Evolutionary conservation across 2,329 filamentous ascomycete genomes (phyloP).

Genomic region (Tolypocladium tropicale): DNA sequence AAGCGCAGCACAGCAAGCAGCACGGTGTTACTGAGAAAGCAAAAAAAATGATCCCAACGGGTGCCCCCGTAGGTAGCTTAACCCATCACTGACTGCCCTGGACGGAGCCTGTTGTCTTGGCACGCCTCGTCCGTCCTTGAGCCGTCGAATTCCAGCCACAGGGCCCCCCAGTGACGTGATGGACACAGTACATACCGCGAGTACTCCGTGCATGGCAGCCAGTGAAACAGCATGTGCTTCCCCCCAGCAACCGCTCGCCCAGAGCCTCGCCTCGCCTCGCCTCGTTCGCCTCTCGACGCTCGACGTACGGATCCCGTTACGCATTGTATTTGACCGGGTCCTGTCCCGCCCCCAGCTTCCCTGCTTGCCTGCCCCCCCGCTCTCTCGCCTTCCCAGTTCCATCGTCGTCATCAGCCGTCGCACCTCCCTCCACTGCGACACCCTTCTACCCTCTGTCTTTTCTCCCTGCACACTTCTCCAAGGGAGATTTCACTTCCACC

Average conservation of each 20-base stretch:
- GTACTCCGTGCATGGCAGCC: background rate
- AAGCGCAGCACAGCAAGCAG: too few species aligned
- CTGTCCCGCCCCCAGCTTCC: background rate
- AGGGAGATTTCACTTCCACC: background rate
- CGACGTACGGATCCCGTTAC: background rate
- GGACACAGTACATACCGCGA: background rate
- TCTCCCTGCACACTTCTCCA: background rate
- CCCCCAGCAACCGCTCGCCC: background rate
- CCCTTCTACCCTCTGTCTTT: background rate
- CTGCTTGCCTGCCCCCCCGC: background rate
- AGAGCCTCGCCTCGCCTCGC: background rate
- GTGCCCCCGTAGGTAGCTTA: too few species aligned
- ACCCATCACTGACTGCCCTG: too few species aligned
- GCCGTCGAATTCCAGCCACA: background rate
- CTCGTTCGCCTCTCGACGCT: background rate
- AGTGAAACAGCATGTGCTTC: background rate
- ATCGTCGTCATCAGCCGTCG: background rate
- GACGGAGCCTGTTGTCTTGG: background rate
- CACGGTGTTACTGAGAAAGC: too few species aligned
- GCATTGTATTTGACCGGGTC: background rate
- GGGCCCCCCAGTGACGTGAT: conserved; percentile 8
- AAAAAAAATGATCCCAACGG: too few species aligned
- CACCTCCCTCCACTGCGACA: background rate
- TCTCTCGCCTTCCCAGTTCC: background rate
- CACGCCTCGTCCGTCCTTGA: background rate